phyloP scores from a whole-genome alignment of 768 basidiomycete genomes.

The Imleria badia region DNA sequence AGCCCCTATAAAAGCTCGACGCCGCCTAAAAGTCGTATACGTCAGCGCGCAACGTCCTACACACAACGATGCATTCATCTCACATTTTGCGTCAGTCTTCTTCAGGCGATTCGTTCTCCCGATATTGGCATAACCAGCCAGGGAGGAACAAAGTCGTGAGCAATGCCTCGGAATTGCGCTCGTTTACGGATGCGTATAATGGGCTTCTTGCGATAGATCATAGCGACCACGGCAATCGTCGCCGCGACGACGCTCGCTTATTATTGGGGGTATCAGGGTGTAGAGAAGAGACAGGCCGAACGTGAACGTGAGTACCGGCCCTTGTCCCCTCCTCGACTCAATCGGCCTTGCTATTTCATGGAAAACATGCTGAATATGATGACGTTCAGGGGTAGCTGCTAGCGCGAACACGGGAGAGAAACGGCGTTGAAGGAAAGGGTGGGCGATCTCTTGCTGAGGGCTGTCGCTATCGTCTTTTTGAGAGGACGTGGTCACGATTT shows the following conservation, averaged over 20 bases:
- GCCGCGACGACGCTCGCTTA: constrained; percentile 33
- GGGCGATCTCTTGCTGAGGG: not conserved
- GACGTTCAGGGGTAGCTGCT: constrained; percentile 9
- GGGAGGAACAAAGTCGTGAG: constrained; percentile 35
- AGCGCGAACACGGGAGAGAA: constrained; percentile 20
- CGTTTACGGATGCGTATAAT: not conserved
- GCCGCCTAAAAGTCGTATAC: not conserved
- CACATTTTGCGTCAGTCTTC: constrained; percentile 22
- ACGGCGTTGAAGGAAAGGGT: constrained; percentile 16
- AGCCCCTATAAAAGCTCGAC: constrained; percentile 22
- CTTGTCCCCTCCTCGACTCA: no score
- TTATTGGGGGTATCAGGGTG: constrained; percentile 37
- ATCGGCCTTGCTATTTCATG: not conserved
- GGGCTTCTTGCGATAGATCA: constrained; percentile 21
- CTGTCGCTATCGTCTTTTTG: not conserved
- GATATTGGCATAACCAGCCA: constrained; percentile 35
- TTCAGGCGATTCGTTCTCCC: constrained; percentile 25
- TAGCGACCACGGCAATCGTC: constrained; percentile 28
- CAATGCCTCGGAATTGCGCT: not conserved
- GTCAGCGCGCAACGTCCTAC: not conserved
- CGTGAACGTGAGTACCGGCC: constrained; percentile 22
- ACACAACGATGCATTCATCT: constrained; percentile 25
- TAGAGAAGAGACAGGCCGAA: constrained; percentile 30
- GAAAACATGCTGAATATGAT: not conserved
- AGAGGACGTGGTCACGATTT: not conserved